phyloP scores from a whole-genome alignment of 176 grass and related monocot genomes.

The Bolboschoenus planiculmis region DNA sequence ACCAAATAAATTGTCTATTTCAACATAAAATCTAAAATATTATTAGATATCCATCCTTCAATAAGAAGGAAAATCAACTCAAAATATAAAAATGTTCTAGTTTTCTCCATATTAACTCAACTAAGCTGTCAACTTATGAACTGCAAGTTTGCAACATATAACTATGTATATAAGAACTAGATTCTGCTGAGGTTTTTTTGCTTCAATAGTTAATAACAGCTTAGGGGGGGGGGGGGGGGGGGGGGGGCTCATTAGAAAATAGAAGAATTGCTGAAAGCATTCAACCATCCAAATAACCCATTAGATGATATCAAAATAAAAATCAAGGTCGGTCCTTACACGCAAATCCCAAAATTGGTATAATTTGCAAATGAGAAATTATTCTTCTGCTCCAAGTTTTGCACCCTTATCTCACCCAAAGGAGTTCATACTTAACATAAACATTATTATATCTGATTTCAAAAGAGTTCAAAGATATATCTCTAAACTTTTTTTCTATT shows the following conservation, averaged over 20 bases:
- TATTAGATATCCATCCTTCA: not conserved
- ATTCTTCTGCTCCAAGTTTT: too few species aligned
- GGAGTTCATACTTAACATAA: too few species aligned
- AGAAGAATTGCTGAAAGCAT: not conserved
- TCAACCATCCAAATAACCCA: not conserved
- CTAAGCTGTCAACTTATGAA: too few species aligned
- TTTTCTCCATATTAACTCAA: not conserved
- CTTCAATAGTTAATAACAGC: not conserved
- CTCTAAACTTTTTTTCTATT: too few species aligned
- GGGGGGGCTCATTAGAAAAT: not conserved
- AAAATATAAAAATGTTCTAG: not conserved
- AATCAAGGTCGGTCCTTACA: not conserved
- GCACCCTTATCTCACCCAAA: too few species aligned
- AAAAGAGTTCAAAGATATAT: too few species aligned
- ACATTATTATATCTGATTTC: too few species aligned
- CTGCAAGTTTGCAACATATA: too few species aligned
- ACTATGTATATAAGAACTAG: not conserved
- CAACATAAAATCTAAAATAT: not conserved
- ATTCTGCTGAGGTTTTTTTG: not conserved
- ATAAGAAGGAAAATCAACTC: not conserved
- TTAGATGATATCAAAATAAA: not conserved
- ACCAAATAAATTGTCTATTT: not conserved
- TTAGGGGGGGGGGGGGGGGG: not conserved
- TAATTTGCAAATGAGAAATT: not conserved
- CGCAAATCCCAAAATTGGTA: not conserved